Base-by-base conservation (phyloP, 306 rosid genomes). In the Sophora flavescens region DNA sequence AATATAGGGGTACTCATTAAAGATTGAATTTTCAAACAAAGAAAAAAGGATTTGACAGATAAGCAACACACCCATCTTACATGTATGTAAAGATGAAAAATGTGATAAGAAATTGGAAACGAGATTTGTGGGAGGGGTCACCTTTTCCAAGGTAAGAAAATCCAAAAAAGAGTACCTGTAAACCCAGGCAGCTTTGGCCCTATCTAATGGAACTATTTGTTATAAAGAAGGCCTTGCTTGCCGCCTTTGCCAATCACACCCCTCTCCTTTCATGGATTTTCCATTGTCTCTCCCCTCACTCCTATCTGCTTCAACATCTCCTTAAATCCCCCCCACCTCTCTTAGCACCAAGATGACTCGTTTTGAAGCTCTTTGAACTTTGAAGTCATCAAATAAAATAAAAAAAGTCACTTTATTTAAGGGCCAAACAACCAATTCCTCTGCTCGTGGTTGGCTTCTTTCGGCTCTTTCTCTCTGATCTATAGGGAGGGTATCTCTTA, bases 181-280 rank as follows among this genome's bases (percentile, higher is more conserved):
- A 83, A 72, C 77, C 79, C 83, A 77, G 80, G 77, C 69, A 77
- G 81, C 62, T 80, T 86, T 86, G 89, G 82, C 82, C 51, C 11
- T 75, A 80, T 70, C 65, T 65, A 15, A 38, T 75, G 81, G 75
- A 76, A 28, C 63, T 12, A 47, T 60, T 69, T 60, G 64, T 54
- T 63, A 48, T 13, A 48, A 11, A 75, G 3, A 45, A 41, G 63
- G 65, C 45, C 59, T 59, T 66, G 80, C 42, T 52, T 77, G 85
- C 79, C 79, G 85, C 68, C 87, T 83, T n/a, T 63, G 68, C 59
- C 75, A 47, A 13, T 10, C 16, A 4, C 41, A 16, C 64, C 17
- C 38, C 64, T 28, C 38, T 65, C 33, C 35, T 70, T 60, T 56
- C 50, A 30, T 82, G 84, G 72, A 58, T 38, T 79, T 75, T 75